Conservation (phyloP, 768 basidiomycete species). For the Guyanaporus albipodus region DNA sequence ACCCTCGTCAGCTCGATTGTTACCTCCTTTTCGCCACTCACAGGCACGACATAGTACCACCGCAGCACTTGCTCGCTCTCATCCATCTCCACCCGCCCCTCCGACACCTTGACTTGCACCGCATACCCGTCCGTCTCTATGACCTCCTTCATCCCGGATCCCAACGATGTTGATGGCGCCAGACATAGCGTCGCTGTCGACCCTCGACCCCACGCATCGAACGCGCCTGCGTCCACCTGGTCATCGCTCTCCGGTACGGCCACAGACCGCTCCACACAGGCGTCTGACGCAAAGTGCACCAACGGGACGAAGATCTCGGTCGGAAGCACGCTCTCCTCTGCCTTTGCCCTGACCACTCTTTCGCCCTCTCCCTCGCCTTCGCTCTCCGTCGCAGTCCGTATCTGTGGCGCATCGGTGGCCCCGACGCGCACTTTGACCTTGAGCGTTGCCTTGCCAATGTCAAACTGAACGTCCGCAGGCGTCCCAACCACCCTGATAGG, state of each 20-base stretch:
- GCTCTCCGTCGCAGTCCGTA: neutral
- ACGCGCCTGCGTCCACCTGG: neutral
- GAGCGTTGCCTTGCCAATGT: constrained; percentile 67
- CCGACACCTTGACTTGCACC: constrained; percentile 41
- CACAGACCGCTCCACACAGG: constrained; percentile 22
- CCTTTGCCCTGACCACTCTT: constrained; percentile 5
- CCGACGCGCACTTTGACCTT: constrained; percentile 62
- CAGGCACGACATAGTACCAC: constrained; percentile 45
- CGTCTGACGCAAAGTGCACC: constrained; percentile 73
- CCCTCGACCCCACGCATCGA: neutral
- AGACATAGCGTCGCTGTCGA: constrained; percentile 18
- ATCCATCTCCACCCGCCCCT: constrained; percentile 45
- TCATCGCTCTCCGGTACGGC: neutral
- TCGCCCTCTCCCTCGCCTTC: no score
- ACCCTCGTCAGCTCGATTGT: constrained; percentile 40
- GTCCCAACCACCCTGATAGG: constrained; percentile 72
- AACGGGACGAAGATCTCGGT: constrained; percentile 92
- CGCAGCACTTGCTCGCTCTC: constrained; percentile 48
- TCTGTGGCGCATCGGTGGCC: constrained; percentile 46
- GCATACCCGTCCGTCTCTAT: constrained; percentile 32
- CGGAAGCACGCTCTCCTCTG: constrained; percentile 37
- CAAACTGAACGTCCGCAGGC: constrained; percentile 65
- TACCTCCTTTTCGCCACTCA: constrained; percentile 26
- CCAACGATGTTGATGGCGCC: neutral
- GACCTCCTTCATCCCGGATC: neutral